Base-by-base conservation (phyloP, 306 rosid genomes). In the Quercus parvula region DNA sequence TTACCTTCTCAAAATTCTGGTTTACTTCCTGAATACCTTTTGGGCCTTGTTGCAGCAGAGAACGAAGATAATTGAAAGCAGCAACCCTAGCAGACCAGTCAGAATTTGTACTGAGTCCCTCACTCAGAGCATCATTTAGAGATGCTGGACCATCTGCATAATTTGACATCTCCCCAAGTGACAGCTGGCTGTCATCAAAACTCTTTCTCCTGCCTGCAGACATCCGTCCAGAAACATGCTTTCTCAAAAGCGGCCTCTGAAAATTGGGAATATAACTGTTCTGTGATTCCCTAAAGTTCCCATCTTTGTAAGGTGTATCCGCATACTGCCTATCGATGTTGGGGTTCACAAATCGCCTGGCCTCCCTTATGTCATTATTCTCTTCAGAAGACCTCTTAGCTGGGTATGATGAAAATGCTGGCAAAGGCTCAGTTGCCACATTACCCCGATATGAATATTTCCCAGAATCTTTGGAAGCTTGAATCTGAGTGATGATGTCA, bases 41-140 rank as follows among this genome's bases (percentile, higher is more conserved):
- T 63, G 92, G 90, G 74, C 99, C 98, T 82, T 91, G 99, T 91
- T 93, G 98, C 82, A 96, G 81, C 86, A 91, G 81, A 75, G 91
- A 86, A 74, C 82, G 94, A 49, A 96, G 93, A 88, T 91, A 96
- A 85, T 91, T 93, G 78, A 96, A 96, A 75, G 99, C 97, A 78
- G 96, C 86, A 85, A 96, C 94, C 90, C 99, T 86, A 52, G 97
- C 96, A 87, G 88, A 88, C 99, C 99, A 96, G 84, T 92, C 92
- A 86, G 99, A 96, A 86, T 92, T 91, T 73, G 97, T 89, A 84
- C 90, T 88, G 74, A 96, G 91, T 74, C 99, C 98, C 77, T 96
- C 97, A 71, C 90, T 87, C 75, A 96, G 85, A 84, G 98, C 98
- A 82, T 96, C 99, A 81, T 83, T 85, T 67, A 96, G 94, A 78